Evolutionary conservation across 225 moss, liverwort and hornwort genomes (phyloP).

Genomic region (Thuidium tamariscinum): DNA sequence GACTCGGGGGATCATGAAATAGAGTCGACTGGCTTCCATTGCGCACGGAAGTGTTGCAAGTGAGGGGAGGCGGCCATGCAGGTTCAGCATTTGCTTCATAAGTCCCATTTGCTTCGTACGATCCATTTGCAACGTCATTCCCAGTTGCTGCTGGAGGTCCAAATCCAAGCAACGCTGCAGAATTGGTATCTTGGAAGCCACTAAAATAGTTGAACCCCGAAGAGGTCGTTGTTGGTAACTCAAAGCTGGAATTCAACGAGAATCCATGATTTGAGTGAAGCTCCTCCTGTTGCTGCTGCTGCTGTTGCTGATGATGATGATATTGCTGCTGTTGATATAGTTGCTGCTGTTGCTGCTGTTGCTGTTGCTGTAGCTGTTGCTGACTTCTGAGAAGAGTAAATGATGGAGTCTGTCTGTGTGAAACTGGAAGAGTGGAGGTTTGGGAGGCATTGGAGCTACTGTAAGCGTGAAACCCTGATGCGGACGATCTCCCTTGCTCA

Average conservation of each 20-base stretch:
- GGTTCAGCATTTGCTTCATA: background rate
- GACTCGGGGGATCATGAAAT: background rate
- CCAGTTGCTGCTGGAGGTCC: background rate
- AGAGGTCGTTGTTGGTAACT: background rate
- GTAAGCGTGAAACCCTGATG: background rate
- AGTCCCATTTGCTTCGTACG: background rate
- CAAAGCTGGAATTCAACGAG: background rate
- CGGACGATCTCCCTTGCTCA: background rate
- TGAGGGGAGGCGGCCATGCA: slow-evolving; percentile 9
- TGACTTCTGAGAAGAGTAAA: background rate
- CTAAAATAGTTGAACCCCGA: background rate
- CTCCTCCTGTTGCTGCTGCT: background rate
- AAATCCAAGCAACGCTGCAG: background rate
- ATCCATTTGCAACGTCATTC: background rate
- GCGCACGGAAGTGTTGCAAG: background rate
- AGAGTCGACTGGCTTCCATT: background rate
- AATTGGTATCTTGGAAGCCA: background rate
- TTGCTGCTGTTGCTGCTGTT: background rate
- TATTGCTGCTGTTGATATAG: background rate
- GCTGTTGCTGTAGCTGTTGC: background rate
- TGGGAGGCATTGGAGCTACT: background rate
- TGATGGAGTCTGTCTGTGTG: background rate
- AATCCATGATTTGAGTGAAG: background rate
- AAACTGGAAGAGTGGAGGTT: background rate
- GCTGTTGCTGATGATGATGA: no score